Base-by-base conservation (phyloP, 2,329 filamentous ascomycete genomes). In the Pestalotiopsis sp. region DNA sequence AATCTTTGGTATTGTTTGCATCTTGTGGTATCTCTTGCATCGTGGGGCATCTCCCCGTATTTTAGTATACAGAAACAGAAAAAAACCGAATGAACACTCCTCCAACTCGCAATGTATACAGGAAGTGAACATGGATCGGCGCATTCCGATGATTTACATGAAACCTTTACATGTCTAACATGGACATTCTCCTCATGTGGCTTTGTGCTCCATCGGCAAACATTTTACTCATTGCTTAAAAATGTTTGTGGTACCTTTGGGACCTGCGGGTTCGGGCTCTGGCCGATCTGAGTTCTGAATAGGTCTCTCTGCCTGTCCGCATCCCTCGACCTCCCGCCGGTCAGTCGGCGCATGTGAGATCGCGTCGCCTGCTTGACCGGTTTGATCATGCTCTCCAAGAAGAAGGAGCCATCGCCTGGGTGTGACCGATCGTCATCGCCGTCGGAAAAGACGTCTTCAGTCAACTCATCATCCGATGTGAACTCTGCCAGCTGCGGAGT, bases 401-500 rank as follows among this genome's bases (percentile, higher is more conserved):
- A 86, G 76, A 88, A 89, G 0, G 85, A 86, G 20, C 81, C 79
- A 55, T 86, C 83, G 13, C 78, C n/a, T 67, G 58, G 25, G 77
- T 79, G 23, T 78, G 79, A 55, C 76, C 80, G 72, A 78, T 90
- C 83, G 73, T 90, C 83, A 78, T 94, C 92, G 14, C 90, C 90
- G 72, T 98, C 95, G 0, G 93, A 97, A 73, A 95, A 91, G 0
- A 92, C 86, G 65, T 92, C 93, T 57, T 93, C 91, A 1, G 85
- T 83, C 58, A 87, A 84, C 72, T 97, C 94, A 68, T 97, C 94
- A 68, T 97, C 92, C 0, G 92, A 93, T 2, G 90, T 84, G 63
- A 93, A 86, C 13, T 92, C 89, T 49, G 84, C 85, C 67, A 88
- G 84, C 41, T 85, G 85, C 12, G 83, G 79, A 70, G 89, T 84